These are phyloP conservation scores for Dictyostelium citrinum DNA, from an alignment of 78 protist species.

Conservation along the genomic window DNA sequence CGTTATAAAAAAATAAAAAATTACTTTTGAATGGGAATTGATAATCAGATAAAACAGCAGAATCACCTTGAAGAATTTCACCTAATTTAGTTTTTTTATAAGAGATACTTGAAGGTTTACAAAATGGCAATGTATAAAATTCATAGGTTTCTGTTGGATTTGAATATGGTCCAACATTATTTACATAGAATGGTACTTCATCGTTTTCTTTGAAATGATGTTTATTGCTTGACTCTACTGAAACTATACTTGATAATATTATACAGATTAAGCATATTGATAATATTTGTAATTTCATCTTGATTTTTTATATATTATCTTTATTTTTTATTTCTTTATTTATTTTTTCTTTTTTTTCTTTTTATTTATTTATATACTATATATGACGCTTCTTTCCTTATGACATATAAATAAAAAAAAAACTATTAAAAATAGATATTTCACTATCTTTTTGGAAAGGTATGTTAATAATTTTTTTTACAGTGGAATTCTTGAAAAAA, in stretches of 20 bases:
- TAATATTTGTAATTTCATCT: not conserved
- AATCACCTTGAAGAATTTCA: slow-evolving; percentile 91
- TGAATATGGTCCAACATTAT: slow-evolving; percentile 95
- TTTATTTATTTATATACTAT: not conserved
- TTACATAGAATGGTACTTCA: slow-evolving; percentile 82
- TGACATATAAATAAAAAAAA: not conserved
- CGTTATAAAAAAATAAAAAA: not conserved
- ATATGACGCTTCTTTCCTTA: not conserved
- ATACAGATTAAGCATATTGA: not conserved
- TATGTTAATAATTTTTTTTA: not conserved
- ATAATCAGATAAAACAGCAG: slow-evolving; percentile 81
- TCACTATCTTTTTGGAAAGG: not conserved
- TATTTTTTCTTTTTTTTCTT: too few relatives aligned
- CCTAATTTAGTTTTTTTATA: slow-evolving; percentile 85
- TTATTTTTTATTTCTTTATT: not conserved
- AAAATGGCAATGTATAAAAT: slow-evolving; percentile 93
- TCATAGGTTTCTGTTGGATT: slow-evolving; percentile 96
- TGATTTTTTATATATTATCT: not conserved
- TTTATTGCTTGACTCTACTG: not conserved
- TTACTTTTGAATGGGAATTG: slow-evolving; percentile 75
- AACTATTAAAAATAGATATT: not conserved
- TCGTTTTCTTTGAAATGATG: slow-evolving; percentile 43
- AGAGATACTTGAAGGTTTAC: slow-evolving; percentile 72
- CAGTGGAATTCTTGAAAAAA: not conserved
- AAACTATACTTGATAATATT: not conserved